Base-by-base conservation (phyloP, 2,329 filamentous ascomycete species). In the Botrytis aclada region DNA sequence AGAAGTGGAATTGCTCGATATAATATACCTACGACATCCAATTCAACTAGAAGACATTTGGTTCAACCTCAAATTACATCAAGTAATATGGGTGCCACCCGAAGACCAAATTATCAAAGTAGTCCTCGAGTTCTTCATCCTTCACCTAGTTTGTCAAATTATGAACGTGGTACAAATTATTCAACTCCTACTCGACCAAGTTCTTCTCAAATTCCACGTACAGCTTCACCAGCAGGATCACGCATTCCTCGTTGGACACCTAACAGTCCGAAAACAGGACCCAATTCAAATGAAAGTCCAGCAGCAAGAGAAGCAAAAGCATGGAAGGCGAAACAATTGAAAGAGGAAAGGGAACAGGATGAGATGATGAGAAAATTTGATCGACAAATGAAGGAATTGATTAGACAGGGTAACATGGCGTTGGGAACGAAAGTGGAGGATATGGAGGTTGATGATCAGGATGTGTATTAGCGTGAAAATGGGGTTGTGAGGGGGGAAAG, bases 391-490 rank as follows among this genome's bases (percentile, higher is more conserved):
- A 89, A 92, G 79, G 92, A 91, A 47, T 94, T 99, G 92, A 97
- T 99, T 71, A 87, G 90, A 2, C 92, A 98, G 82, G 96, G 95
- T 0, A 92, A 92, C 77, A 92, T 96, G 81, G 96, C 96, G 2
- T 83, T 99, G 29, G 95, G 91, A 3, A 92, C 92, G 32, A 92
- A 85, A 58, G 74, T 80, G 3, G 76, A 77, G 60, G 76, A 80
- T 41, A 77, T 78, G 64, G 75, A 77, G 47, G 75, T 78, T 54
- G 77, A 79, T 73, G 77, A 78, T 60, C 64, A 67, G 29, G 71
- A 71, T 51, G 47, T 65, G 25, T 66, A 51, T 29, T 9, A 20
- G 14, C 14, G 43, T 22, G 32, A 10, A 20, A 45, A 22, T 25
- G 32, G 45, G 63, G 39, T 34, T 1, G 29, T 7, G 16, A 2